These are phyloP conservation scores for Harringtonia aguacate DNA, from an alignment of 2,329 filamentous ascomycete species.

Conservation along the genomic window DNA sequence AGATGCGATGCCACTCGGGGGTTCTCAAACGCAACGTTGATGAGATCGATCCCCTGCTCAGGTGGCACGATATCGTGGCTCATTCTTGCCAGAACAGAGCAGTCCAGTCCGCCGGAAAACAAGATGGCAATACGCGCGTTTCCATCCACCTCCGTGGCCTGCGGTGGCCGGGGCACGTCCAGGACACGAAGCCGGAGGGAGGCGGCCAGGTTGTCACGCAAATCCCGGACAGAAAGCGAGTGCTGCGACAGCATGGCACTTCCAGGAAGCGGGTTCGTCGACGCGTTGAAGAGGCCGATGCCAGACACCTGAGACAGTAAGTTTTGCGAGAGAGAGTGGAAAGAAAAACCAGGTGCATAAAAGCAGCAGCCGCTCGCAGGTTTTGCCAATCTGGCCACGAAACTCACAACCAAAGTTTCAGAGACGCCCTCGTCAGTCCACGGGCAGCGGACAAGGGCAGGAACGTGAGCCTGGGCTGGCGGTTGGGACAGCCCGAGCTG, in stretches of 20 bases:
- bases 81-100: conserved; percentile 74
- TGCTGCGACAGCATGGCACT: conserved; percentile 20
- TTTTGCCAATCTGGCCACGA: no score
- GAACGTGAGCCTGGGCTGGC: no score
- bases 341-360: neutral
- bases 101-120: conserved; percentile 92
- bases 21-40: conserved; percentile 97
- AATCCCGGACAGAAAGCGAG: conserved; percentile 38
- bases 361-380: no score
- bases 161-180: conserved; percentile 45
- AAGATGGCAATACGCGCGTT: conserved; percentile 61
- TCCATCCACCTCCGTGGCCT: conserved; percentile 3
- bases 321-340: neutral
- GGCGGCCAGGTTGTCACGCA: conserved; percentile 44
- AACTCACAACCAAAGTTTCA: neutral
- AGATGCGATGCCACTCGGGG: conserved; percentile 57
- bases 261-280: conserved; percentile 21
- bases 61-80: conserved; percentile 63
- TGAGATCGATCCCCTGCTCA: conserved; percentile 65
- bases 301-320: conserved; percentile 34
- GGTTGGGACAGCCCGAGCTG: conserved; percentile 4
- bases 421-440: neutral
- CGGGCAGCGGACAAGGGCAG: neutral
- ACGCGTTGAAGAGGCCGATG: conserved; percentile 41
- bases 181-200: conserved; percentile 56